Evolutionary conservation across 2,329 filamentous ascomycete genomes (phyloP), one percentile per base, ranked within the genome.

Genomic region (Calonectria leucothoes): DNA sequence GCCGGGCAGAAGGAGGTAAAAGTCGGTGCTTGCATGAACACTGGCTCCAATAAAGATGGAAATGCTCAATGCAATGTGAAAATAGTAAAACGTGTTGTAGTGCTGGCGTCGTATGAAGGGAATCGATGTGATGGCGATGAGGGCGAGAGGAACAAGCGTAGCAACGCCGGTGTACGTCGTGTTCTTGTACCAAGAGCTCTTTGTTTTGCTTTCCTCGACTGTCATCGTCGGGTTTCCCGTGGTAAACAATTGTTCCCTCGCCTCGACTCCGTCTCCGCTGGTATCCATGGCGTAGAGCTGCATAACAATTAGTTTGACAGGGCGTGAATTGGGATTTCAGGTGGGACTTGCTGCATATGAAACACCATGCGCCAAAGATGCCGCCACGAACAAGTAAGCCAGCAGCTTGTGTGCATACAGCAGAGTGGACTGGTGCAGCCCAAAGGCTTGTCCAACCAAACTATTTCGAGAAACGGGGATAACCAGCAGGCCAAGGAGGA

Each of bases 1-100:
- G 11, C 71, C 71, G 3, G 71, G 71, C 17, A 73, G 23, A 20
- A 70, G 42, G 2, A 73, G 39, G 25, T 73, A 73, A 17, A 73
- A 70, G 12, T 70, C 61, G 5, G 71, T 73, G 52, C 71, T 73
- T 8, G 66, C 67, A n/a, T 73, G 71, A 17, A 70, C 20, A 11
- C 67, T 35, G 0, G 67, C 67, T 25, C 51, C 71, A 17, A 52
- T 29, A 11, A 73, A 73, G 4, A 73, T 63, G 17, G 33, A 11
- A 45, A 73, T 48, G 12, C 42, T 29, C 4, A 33, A 35, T 1
- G 55, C 10, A 5, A 73, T 29, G 67, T 73, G 71, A 29, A 31
- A 70, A 52, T 73, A 70, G 33, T 70, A 73, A 31, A 73, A 73
- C 4, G 49, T 20, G 42, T 73, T 73, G 12, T 73, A 73, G 48